phyloP scores from a whole-genome alignment of 1,284 basidiomycete species.

The Athelia psychrophila region DNA sequence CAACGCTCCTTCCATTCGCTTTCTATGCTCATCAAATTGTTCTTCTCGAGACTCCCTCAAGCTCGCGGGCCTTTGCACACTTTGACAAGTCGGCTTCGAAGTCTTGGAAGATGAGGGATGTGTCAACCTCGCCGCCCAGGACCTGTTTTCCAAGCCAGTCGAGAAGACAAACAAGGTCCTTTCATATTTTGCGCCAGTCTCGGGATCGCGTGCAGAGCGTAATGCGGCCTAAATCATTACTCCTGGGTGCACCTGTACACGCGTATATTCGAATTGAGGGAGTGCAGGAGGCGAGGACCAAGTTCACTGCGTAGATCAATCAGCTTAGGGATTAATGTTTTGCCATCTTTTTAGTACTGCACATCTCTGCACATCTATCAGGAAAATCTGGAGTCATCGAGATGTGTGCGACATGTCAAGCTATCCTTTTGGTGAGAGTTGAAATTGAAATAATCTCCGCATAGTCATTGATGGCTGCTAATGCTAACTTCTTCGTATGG shows the following conservation, averaged over 20 bases:
- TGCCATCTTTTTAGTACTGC: background rate
- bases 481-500: no score
- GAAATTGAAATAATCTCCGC: no score
- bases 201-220: constrained; percentile 57
- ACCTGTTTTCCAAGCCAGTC: constrained; percentile 71
- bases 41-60: no score
- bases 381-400: constrained; percentile 67
- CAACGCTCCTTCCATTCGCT: no score
- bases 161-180: constrained; percentile 84
- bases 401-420: constrained; percentile 40
- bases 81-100: background rate
- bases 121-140: constrained; percentile 66
- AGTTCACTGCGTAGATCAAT: constrained; percentile 15
- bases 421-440: constrained; percentile 35
- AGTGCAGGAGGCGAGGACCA: constrained; percentile 43
- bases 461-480: no score
- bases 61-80: no score
- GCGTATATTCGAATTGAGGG: constrained; percentile 67
- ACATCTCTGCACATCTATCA: constrained; percentile 48
- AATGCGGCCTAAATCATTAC: constrained; percentile 74
- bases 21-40: no score
- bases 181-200: constrained; percentile 60
- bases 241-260: constrained; percentile 65
- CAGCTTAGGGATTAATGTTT: no score
- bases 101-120: background rate